Evolutionary conservation across 345 rosid species (phyloP).

Genomic region (Sisymbrium altissimum): DNA sequence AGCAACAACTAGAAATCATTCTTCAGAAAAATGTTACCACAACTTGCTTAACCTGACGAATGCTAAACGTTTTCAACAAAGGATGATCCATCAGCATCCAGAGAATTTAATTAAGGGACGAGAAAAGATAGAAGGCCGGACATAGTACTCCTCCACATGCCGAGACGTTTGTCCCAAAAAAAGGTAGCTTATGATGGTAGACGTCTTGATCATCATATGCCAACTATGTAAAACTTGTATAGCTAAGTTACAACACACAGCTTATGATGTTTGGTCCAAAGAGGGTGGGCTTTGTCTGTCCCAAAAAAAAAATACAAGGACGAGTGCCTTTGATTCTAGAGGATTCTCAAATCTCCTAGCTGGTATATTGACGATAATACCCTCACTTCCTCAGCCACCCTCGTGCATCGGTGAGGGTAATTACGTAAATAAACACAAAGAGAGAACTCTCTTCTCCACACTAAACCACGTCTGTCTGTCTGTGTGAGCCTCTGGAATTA

Average conservation of each 20-base stretch:
- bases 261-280: background rate
- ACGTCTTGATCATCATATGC: background rate
- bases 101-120: background rate
- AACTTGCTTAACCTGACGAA: background rate
- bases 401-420: background rate
- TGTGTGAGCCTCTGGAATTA: background rate
- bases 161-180: too few species aligned
- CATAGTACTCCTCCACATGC: background rate
- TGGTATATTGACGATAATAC: constrained; percentile 5
- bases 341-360: constrained; percentile 6
- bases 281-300: background rate
- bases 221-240: background rate
- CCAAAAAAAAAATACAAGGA: background rate
- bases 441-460: background rate
- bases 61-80: background rate
- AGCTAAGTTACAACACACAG: background rate
- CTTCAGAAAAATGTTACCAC: background rate
- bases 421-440: background rate
- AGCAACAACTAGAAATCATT: too few species aligned
- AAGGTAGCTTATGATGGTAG: background rate
- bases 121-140: background rate
- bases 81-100: background rate
- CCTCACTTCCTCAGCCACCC: background rate
- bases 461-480: background rate
- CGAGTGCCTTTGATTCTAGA: background rate